A percentile compares a stretch with the other conserved stretches of the same genome.
Conservation (phyloP, 2,329 filamentous ascomycete genomes). For the Claviceps cyperi region DNA sequence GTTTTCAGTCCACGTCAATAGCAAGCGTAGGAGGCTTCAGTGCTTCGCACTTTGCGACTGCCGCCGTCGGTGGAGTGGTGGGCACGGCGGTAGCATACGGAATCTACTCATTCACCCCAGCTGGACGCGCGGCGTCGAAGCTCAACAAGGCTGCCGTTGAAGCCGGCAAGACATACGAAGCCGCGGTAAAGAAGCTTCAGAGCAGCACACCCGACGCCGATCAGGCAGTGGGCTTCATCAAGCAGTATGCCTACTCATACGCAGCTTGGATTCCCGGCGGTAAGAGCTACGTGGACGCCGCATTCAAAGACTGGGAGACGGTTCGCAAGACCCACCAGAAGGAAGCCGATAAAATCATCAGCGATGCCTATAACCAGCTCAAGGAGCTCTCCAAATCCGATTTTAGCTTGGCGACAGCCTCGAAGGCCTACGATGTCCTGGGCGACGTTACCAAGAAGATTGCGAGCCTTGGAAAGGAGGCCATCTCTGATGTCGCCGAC, state of each 20-base stretch:
- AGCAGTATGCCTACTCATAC: slow-evolving; percentile 52
- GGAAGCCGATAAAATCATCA: slow-evolving; percentile 55
- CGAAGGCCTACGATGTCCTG: slow-evolving; percentile 46
- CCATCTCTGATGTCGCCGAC: slow-evolving; percentile 49
- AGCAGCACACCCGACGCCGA: slow-evolving; percentile 50
- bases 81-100: slow-evolving; percentile 29
- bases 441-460: slow-evolving; percentile 46
- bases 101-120: slow-evolving; percentile 28
- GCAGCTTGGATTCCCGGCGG: slow-evolving; percentile 59
- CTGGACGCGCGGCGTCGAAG: slow-evolving; percentile 25
- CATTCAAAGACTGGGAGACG: slow-evolving; percentile 56
- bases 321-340: slow-evolving; percentile 52
- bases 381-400: slow-evolving; percentile 44
- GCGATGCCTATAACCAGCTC: slow-evolving; percentile 52
- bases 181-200: slow-evolving; percentile 44
- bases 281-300: slow-evolving; percentile 49
- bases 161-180: slow-evolving; percentile 45
- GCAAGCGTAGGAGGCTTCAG: slow-evolving; percentile 9
- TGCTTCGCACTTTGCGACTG: slow-evolving; percentile 23
- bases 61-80: slow-evolving; percentile 28
- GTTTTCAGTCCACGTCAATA: slow-evolving; percentile 27
- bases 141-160: slow-evolving; percentile 36
- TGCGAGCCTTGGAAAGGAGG: slow-evolving; percentile 46
- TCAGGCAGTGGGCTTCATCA: slow-evolving; percentile 51
- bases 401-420: slow-evolving; percentile 46